Evolutionary conservation across 805 yeast species (phyloP).

Genomic region (Wickerhamiella siamensis): DNA sequence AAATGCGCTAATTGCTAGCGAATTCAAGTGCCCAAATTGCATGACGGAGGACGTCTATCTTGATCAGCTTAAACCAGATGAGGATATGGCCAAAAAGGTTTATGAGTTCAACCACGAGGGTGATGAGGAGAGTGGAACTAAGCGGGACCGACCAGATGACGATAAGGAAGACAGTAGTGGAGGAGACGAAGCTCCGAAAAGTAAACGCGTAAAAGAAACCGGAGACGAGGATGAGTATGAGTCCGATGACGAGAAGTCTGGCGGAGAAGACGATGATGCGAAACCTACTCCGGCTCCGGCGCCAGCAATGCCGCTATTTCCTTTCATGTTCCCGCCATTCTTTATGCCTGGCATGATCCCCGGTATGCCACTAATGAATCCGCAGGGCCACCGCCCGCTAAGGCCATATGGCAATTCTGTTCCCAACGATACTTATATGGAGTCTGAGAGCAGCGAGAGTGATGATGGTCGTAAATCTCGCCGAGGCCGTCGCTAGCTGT

Average conservation of each 20-base stretch:
- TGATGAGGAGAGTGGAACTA: constrained; percentile 13
- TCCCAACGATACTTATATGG: background rate
- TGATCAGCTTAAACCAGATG: constrained; percentile 54
- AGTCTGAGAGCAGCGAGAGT: background rate
- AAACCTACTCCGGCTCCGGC: background rate
- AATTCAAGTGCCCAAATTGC: constrained; percentile 86
- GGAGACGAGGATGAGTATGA: constrained; percentile 6
- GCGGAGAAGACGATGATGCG: background rate
- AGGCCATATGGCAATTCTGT: constrained; percentile 3
- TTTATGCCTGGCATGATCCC: constrained; percentile 13
- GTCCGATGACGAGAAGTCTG: constrained; percentile 13
- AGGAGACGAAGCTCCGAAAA: constrained; percentile 4
- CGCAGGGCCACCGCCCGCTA: background rate
- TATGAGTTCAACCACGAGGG: constrained; percentile 30
- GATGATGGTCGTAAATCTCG: background rate
- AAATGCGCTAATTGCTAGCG: constrained; percentile 56
- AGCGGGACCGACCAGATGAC: constrained; percentile 4
- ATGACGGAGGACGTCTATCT: constrained; percentile 55
- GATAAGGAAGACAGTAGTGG: constrained; percentile 11
- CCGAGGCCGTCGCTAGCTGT: background rate
- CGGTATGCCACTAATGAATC: too few relatives aligned
- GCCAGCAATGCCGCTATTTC: constrained; percentile 8
- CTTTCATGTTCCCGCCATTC: constrained; percentile 17
- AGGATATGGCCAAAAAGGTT: constrained; percentile 42
- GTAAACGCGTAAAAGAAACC: background rate